Evolutionary conservation across 805 yeast species (phyloP).

Genomic region (Pichia californica): DNA sequence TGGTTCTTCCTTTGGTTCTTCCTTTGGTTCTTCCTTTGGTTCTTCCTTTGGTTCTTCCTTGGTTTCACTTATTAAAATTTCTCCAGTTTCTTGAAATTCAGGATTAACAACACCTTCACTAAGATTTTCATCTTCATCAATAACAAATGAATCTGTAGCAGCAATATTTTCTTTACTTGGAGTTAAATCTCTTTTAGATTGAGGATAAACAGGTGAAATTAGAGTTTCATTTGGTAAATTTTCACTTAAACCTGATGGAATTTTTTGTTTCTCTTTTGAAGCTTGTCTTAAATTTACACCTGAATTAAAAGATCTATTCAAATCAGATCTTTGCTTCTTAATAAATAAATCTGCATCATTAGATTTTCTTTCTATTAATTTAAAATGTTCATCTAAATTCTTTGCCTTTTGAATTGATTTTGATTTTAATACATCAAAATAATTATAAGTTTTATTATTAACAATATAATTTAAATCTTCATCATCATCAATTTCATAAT

Average conservation of each 20-base stretch:
- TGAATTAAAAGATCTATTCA: not conserved
- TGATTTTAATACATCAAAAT: slow-evolving; percentile 62
- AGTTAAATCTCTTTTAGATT: slow-evolving; percentile 6
- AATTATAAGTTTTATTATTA: slow-evolving; percentile 44
- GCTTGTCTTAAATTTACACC: not conserved
- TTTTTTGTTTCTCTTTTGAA: not conserved
- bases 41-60: slow-evolving; percentile 10
- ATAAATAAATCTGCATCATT: slow-evolving; percentile 13
- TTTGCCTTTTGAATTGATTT: slow-evolving; percentile 40
- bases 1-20: no score
- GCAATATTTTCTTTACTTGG: slow-evolving; percentile 14
- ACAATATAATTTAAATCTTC: slow-evolving; percentile 46
- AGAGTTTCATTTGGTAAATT: slow-evolving; percentile 28
- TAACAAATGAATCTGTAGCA: slow-evolving; percentile 23
- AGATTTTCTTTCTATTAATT: slow-evolving; percentile 6
- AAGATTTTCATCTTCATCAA: slow-evolving; percentile 27
- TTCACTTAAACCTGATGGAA: not conserved
- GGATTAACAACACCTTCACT: not conserved
- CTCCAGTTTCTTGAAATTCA: slow-evolving; percentile 16
- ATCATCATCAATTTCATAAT: slow-evolving; percentile 60
- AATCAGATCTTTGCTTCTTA: not conserved
- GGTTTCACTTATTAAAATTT: slow-evolving; percentile 16
- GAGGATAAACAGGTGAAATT: slow-evolving; percentile 24
- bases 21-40: slow-evolving; percentile 11
- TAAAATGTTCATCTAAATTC: slow-evolving; percentile 8